A percentile compares a stretch with the other conserved stretches of the same genome.
phyloP scores from a whole-genome alignment of 2,329 filamentous ascomycete genomes.

The Monosporascus sp. region DNA sequence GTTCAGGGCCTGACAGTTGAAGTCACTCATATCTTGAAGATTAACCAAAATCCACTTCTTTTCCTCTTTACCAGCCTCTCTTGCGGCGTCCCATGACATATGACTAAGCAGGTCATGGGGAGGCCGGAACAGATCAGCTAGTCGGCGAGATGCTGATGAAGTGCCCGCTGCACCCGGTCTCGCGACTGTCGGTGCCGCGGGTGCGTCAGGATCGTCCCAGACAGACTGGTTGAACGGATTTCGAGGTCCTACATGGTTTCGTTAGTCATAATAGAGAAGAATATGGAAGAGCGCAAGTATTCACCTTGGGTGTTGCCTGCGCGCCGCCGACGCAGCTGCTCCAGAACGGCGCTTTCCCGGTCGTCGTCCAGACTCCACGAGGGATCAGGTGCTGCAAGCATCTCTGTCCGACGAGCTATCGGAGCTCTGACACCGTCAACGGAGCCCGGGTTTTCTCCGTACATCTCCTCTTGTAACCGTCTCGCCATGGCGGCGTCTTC shows the following conservation, averaged over 20 bases:
- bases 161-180: constrained; percentile 40
- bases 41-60: constrained; percentile 96
- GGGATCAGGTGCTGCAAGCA: constrained; percentile 66
- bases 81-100: constrained; percentile 75
- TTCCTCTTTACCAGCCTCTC: constrained; percentile 77
- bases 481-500: constrained; percentile 93
- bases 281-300: neutral
- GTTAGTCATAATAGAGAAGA: constrained; percentile 3
- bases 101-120: constrained; percentile 85
- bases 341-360: constrained; percentile 56
- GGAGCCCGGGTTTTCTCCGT: constrained; percentile 42
- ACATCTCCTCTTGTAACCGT: constrained; percentile 87
- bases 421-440: constrained; percentile 68
- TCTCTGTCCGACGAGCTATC: constrained; percentile 87
- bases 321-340: constrained; percentile 54
- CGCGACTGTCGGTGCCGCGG: constrained; percentile 29
- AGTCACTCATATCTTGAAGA: constrained; percentile 87
- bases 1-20: constrained; percentile 91
- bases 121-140: constrained; percentile 88
- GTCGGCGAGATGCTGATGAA: constrained; percentile 64
- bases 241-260: constrained; percentile 4
- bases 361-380: constrained; percentile 49
- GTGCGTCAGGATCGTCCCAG: constrained; percentile 37
- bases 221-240: constrained; percentile 28
- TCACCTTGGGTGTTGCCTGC: constrained; percentile 20